Evolutionary conservation across 164 flowering plant species (phyloP).

Genomic region (Chloranthus sessilifolius): DNA sequence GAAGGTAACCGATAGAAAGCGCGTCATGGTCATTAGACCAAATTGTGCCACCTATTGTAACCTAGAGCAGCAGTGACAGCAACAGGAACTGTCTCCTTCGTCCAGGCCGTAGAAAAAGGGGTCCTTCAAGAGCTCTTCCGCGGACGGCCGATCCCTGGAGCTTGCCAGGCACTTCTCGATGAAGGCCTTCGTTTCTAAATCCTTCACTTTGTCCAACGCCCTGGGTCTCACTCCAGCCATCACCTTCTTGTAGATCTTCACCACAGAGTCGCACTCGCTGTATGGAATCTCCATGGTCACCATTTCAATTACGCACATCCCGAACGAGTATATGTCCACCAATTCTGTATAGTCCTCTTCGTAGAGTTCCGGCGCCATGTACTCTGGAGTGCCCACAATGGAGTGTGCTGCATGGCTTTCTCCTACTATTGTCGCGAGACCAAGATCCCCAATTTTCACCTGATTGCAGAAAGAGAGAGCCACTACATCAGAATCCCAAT

Average conservation of each 20-base stretch:
- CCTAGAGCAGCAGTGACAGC: too few species aligned
- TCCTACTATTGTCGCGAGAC: slow-evolving; percentile 68
- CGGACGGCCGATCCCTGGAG: slow-evolving; percentile 61
- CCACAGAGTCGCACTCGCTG: slow-evolving; percentile 62
- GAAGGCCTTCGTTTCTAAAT: slow-evolving; percentile 52
- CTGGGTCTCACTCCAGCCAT: slow-evolving; percentile 52
- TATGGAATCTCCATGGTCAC: slow-evolving; percentile 72
- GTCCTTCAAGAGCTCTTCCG: slow-evolving; percentile 56
- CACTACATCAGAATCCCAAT: too few species aligned
- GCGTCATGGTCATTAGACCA: too few species aligned
- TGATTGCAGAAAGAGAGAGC: too few species aligned
- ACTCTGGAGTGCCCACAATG: slow-evolving; percentile 73
- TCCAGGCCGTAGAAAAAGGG: slow-evolving; percentile 52
- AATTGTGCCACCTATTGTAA: too few species aligned
- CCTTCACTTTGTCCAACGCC: slow-evolving; percentile 54
- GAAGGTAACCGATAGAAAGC: too few species aligned
- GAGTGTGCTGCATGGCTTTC: slow-evolving; percentile 67
- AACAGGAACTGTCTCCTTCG: too few species aligned
- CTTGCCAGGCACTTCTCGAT: slow-evolving; percentile 64
- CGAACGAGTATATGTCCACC: slow-evolving; percentile 78
- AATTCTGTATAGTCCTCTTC: slow-evolving; percentile 75
- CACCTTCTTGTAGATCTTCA: slow-evolving; percentile 71
- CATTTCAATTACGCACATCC: slow-evolving; percentile 73
- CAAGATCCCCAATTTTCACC: slow-evolving; percentile 85
- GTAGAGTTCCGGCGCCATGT: slow-evolving; percentile 83